These are phyloP conservation scores for Wallacemonas sp. DNA, from an alignment of 208 protist species.

Conservation along the genomic window DNA sequence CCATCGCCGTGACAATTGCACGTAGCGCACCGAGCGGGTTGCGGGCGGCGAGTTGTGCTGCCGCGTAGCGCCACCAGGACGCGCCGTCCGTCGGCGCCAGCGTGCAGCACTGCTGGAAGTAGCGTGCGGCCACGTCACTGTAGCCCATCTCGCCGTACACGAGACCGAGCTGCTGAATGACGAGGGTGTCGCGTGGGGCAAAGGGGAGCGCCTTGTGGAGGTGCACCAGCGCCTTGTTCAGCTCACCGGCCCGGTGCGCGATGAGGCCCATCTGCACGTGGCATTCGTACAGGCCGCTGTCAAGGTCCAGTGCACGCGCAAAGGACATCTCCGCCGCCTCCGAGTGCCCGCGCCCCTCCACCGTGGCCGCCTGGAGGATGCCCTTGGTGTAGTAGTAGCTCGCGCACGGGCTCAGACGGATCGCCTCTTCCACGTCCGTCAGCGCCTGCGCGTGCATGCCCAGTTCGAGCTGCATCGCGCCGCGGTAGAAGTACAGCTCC, in stretches of 20 bases:
- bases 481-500: conserved; percentile 74
- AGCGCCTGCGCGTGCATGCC: conserved; percentile 54
- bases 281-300: conserved; percentile 34
- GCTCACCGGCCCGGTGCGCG: conserved; percentile 39
- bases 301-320: conserved; percentile 38
- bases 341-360: conserved; percentile 16
- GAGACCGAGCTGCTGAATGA: conserved; percentile 71
- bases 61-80: conserved; percentile 35
- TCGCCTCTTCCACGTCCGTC: conserved; percentile 62
- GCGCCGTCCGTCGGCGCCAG: conserved; percentile 26
- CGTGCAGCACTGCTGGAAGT: conserved; percentile 52
- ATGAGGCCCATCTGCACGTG: conserved; percentile 62
- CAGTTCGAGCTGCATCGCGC: conserved; percentile 62
- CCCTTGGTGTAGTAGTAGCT: conserved; percentile 59
- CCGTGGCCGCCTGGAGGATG: conserved; percentile 29
- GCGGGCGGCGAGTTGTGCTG: conserved; percentile 20
- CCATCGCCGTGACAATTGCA: conserved; percentile 10
- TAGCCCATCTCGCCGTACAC: conserved; percentile 76
- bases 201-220: conserved; percentile 50
- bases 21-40: conserved; percentile 32
- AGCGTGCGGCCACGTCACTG: conserved; percentile 70
- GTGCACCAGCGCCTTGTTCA: conserved; percentile 50
- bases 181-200: conserved; percentile 37
- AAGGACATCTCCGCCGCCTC: conserved; percentile 43
- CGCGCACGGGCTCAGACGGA: conserved; percentile 40